These are phyloP conservation scores for Panicum hallii DNA, from an alignment of 202 grass and related monocot genomes.

Conservation along the genomic window DNA sequence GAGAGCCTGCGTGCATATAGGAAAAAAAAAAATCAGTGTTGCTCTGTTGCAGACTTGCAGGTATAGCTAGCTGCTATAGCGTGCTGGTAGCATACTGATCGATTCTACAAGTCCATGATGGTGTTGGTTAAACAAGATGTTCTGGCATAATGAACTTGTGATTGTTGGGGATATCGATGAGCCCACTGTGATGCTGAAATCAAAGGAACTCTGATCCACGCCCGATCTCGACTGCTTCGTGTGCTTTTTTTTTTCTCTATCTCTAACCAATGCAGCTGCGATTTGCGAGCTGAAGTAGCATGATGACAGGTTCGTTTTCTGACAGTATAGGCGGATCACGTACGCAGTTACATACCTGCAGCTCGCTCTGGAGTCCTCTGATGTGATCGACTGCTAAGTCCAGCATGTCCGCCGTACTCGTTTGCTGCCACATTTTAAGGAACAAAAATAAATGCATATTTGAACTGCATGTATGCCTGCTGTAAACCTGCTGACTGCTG, in stretches of 20 bases:
- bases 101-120: neutral
- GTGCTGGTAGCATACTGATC: neutral
- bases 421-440: slow-evolving; percentile 58
- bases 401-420: slow-evolving; percentile 68
- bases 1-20: slow-evolving; percentile 39
- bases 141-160: neutral
- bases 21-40: neutral
- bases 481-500: neutral
- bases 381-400: slow-evolving; percentile 67
- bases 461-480: neutral
- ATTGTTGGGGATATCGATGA: neutral
- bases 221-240: neutral
- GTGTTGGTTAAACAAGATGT: neutral
- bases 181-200: neutral
- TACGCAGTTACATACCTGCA: slow-evolving; percentile 50
- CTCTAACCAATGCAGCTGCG: neutral
- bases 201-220: neutral
- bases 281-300: neutral
- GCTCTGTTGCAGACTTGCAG: neutral
- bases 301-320: neutral
- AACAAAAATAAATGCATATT: neutral
- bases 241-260: neutral
- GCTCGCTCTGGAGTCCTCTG: slow-evolving; percentile 59
- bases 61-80: neutral
- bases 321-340: neutral